Conservation (phyloP, 1,284 basidiomycete species). For the Pseudozyma pruni region DNA sequence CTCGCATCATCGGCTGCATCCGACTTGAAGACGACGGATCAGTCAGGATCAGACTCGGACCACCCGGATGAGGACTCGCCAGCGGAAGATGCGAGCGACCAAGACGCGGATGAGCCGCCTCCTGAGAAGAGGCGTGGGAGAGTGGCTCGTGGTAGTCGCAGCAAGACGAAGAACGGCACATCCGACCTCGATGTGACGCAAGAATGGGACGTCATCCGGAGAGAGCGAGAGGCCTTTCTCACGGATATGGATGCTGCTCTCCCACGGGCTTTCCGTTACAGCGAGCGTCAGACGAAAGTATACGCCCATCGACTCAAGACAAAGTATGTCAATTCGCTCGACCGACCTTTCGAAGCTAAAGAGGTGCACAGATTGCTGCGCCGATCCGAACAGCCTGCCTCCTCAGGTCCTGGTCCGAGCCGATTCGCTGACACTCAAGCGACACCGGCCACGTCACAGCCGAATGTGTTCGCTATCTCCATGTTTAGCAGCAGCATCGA, state of each 20-base stretch:
- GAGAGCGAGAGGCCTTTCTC: slow-evolving; percentile 23
- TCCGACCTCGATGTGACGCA: slow-evolving; percentile 11
- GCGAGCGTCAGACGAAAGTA: slow-evolving; percentile 24
- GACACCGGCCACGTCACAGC: not conserved
- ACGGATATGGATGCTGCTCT: slow-evolving; percentile 20
- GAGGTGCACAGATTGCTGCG: slow-evolving; percentile 19
- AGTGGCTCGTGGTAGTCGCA: not conserved
- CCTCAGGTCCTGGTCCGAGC: not conserved
- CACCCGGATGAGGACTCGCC: slow-evolving; percentile 6
- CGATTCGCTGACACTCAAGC: not conserved
- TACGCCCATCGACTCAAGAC: slow-evolving; percentile 39
- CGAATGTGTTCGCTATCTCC: slow-evolving; percentile 22
- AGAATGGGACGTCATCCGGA: slow-evolving; percentile 19
- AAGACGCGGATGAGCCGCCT: slow-evolving; percentile 1
- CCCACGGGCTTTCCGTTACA: slow-evolving; percentile 35
- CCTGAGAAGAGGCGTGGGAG: slow-evolving; percentile 16
- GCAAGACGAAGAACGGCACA: not conserved
- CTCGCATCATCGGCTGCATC: slow-evolving; percentile 30
- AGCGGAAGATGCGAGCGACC: slow-evolving; percentile 8
- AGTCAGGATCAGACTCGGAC: slow-evolving; percentile 15
- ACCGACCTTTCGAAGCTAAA: slow-evolving; percentile 26
- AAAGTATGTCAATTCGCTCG: slow-evolving; percentile 39
- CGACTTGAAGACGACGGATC: slow-evolving; percentile 4
- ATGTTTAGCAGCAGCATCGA: slow-evolving; percentile 35
- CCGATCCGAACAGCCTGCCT: not conserved